These are phyloP conservation scores for Ganoderma lingzhi DNA, from an alignment of 1,284 basidiomycete species.

Conservation along the genomic window DNA sequence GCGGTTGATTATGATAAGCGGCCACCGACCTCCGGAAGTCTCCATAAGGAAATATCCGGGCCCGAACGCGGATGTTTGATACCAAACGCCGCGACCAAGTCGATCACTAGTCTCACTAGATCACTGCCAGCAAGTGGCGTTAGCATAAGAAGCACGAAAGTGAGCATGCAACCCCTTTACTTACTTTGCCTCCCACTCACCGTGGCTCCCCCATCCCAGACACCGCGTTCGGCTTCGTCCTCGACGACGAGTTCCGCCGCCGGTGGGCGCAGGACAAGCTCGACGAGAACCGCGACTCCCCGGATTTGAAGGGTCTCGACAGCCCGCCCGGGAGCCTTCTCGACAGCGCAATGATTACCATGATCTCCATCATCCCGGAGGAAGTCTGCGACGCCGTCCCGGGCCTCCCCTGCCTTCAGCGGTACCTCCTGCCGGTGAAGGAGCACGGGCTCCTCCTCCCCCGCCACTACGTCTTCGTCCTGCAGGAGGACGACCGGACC, in stretches of 20 bases:
- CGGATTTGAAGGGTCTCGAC: neutral
- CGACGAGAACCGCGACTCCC: neutral
- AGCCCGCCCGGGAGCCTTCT: neutral
- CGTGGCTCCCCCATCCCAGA: neutral
- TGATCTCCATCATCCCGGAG: neutral
- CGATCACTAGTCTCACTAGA: too few relatives aligned
- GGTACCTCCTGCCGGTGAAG: neutral
- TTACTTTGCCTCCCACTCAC: neutral
- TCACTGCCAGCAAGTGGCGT: too few relatives aligned
- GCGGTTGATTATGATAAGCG: too few relatives aligned
- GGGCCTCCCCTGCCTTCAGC: neutral
- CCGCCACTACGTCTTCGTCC: too few relatives aligned
- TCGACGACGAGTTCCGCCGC: neutral
- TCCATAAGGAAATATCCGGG: too few relatives aligned
- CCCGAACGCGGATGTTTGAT: too few relatives aligned
- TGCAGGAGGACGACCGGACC: too few relatives aligned
- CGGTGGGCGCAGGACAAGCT: neutral
- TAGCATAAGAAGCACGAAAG: too few relatives aligned
- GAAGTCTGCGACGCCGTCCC: neutral
- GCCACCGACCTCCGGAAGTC: too few relatives aligned
- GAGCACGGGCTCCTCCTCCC: too few relatives aligned
- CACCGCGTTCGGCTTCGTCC: neutral
- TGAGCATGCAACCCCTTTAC: too few relatives aligned
- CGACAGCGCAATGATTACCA: neutral
- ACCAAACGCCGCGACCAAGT: too few relatives aligned